These are phyloP conservation scores for Chionographis japonica DNA, from an alignment of 106 monocot species.

Conservation along the genomic window DNA sequence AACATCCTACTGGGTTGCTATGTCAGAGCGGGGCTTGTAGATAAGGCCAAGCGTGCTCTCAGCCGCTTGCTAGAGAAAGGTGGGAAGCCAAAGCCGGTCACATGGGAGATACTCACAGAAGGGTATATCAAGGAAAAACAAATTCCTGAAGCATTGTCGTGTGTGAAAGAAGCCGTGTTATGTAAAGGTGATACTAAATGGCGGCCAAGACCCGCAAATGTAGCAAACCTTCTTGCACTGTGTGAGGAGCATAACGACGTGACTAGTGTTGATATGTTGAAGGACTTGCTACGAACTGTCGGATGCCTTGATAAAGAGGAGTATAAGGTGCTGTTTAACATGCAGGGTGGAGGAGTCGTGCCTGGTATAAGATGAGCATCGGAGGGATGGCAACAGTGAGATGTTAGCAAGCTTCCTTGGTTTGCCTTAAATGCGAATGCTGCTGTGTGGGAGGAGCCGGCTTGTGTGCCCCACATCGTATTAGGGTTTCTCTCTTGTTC, in stretches of 20 bases:
- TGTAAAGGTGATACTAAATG: constrained; percentile 34
- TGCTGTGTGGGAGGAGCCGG: too few relatives aligned
- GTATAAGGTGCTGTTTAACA: constrained; percentile 40
- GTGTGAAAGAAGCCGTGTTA: constrained; percentile 55
- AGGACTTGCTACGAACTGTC: constrained; percentile 34
- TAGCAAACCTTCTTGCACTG: constrained; percentile 44
- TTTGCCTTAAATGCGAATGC: too few relatives aligned
- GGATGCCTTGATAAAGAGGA: constrained; percentile 55
- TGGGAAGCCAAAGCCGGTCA: constrained; percentile 63
- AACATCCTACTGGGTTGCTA: constrained; percentile 67
- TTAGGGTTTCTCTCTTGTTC: too few relatives aligned
- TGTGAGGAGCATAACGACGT: constrained; percentile 37
- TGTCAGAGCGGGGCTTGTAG: constrained; percentile 42
- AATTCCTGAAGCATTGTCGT: constrained; percentile 42
- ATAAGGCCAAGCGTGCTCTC: constrained; percentile 45
- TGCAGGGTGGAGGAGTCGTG: constrained; percentile 1
- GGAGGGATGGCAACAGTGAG: not conserved
- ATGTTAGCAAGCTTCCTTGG: not conserved
- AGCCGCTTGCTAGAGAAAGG: constrained; percentile 58
- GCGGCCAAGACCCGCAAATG: constrained; percentile 51
- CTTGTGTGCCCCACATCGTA: too few relatives aligned
- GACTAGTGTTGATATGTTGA: constrained; percentile 23
- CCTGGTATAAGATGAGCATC: not conserved
- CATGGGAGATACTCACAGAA: constrained; percentile 78
- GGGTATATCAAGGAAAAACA: constrained; percentile 49